Percentiles rank a stretch among this genome's conserved stretches.
phyloP scores from a whole-genome alignment of 768 basidiomycete species.

The Lactarius hengduanensis region DNA sequence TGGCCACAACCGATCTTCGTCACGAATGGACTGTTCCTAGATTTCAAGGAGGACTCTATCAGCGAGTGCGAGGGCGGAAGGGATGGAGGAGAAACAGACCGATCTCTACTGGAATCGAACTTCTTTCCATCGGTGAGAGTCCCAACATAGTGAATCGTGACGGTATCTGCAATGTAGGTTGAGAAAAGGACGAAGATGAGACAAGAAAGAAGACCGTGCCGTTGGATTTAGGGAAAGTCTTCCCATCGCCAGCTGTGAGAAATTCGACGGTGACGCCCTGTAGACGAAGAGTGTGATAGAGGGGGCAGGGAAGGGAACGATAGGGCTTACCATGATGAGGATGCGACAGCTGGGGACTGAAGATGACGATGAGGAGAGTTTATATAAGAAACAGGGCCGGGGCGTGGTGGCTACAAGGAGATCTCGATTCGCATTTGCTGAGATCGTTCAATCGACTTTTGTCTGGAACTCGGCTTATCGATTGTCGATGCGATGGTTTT shows the following conservation, averaged over 20 bases:
- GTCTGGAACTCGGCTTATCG: slow-evolving; percentile 18
- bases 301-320: slow-evolving; percentile 1
- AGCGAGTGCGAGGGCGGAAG: slow-evolving; percentile 19
- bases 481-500: slow-evolving; percentile 14
- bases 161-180: slow-evolving; percentile 49
- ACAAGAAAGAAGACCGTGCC: slow-evolving; percentile 45
- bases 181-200: slow-evolving; percentile 12
- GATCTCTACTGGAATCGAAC: slow-evolving; percentile 78
- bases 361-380: slow-evolving; percentile 22
- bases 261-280: slow-evolving; percentile 72
- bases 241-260: slow-evolving; percentile 59
- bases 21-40: slow-evolving; percentile 57
- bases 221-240: slow-evolving; percentile 62
- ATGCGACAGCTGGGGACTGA: slow-evolving; percentile 10
- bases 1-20: slow-evolving; percentile 76
- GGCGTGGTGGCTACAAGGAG: slow-evolving; percentile 23
- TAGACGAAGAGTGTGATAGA: slow-evolving; percentile 7
- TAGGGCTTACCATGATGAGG: slow-evolving; percentile 24
- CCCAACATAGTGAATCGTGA: slow-evolving; percentile 79
- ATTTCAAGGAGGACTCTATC: slow-evolving; percentile 5
- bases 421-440: slow-evolving; percentile 20
- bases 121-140: slow-evolving; percentile 58
- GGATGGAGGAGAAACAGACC: slow-evolving; percentile 44
- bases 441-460: slow-evolving; percentile 21
- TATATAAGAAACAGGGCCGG: slow-evolving; percentile 28